Conservation (phyloP, 176 grass and related monocot genomes). For the Aegilops tauschii region DNA sequence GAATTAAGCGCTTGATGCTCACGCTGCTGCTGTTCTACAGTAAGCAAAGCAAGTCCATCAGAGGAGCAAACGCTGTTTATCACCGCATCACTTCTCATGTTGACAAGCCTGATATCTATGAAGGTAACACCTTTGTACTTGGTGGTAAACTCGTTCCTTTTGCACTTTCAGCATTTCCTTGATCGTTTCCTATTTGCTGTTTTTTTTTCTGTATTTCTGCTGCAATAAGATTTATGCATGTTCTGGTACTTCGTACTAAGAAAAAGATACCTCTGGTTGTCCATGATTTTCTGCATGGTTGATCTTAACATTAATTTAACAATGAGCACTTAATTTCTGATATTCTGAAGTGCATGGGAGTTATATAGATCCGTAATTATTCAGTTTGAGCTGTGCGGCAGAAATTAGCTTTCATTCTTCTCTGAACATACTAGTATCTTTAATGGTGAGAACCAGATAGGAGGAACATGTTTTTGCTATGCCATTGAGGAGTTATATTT, state of each 20-base stretch:
- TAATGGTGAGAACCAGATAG: neutral
- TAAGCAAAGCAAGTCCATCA: constrained; percentile 94
- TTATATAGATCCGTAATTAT: neutral
- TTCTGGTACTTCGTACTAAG: neutral
- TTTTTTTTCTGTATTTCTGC: neutral
- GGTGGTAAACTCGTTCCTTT: constrained; percentile 4
- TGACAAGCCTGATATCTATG: constrained; percentile 75
- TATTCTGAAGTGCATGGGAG: neutral
- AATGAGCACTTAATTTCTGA: constrained; percentile 9
- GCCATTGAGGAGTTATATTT: neutral
- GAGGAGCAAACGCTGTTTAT: constrained; percentile 91
- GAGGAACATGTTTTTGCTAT: neutral
- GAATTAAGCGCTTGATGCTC: constrained; percentile 68
- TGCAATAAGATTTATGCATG: neutral
- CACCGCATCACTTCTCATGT: constrained; percentile 82
- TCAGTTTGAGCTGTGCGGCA: neutral
- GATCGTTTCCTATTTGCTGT: constrained; percentile 11
- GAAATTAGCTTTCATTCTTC: neutral
- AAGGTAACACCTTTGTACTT: constrained; percentile 60
- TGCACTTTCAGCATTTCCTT: neutral
- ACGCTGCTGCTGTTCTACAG: constrained; percentile 91
- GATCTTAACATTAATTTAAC: neutral
- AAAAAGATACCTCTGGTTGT: neutral
- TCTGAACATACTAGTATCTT: constrained; percentile 22
- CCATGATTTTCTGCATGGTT: constrained; percentile 2